Conservation (phyloP, 1,284 basidiomycete species). For the Golubevia sp. region DNA sequence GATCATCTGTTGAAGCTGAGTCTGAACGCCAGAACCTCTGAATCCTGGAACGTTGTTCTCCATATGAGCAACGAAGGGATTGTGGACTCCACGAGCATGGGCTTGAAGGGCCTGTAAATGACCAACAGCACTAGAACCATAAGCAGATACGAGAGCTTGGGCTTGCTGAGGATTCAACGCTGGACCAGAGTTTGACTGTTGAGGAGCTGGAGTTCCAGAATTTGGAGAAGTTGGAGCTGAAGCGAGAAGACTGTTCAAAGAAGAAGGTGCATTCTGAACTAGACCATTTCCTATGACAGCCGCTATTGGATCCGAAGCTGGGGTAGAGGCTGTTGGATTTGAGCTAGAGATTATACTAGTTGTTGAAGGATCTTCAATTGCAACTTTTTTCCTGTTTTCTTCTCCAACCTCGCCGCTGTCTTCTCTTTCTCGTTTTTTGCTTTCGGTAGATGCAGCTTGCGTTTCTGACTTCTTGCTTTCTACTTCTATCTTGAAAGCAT, state of each 20-base stretch:
- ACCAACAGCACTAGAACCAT: slow-evolving; percentile 37
- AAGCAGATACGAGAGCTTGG: slow-evolving; percentile 33
- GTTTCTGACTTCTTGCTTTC: background rate
- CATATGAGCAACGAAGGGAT: slow-evolving; percentile 37
- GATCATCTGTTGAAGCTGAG: slow-evolving; percentile 39
- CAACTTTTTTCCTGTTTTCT: slow-evolving; percentile 2
- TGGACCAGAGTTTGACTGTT: slow-evolving; percentile 12
- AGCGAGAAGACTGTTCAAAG: background rate
- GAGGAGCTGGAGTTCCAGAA: slow-evolving; percentile 18
- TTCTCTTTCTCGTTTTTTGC: slow-evolving; percentile 5
- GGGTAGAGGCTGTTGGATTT: background rate
- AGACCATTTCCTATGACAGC: slow-evolving; percentile 1
- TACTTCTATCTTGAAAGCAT: slow-evolving; percentile 6
- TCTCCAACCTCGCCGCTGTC: background rate
- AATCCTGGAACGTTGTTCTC: slow-evolving; percentile 27
- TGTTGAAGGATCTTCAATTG: background rate
- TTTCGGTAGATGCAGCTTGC: slow-evolving; percentile 1
- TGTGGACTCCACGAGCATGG: slow-evolving; percentile 29
- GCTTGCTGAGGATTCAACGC: slow-evolving; percentile 30
- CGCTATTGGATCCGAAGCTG: slow-evolving; percentile 2
- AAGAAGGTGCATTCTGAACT: background rate
- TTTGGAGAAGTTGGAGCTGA: slow-evolving; percentile 14
- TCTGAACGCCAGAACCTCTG: slow-evolving; percentile 24
- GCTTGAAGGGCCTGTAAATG: slow-evolving; percentile 35
- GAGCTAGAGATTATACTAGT: slow-evolving; percentile 1